phyloP scores from a whole-genome alignment of 2,329 filamentous ascomycete genomes.

The Aspergillus ochraceus region DNA sequence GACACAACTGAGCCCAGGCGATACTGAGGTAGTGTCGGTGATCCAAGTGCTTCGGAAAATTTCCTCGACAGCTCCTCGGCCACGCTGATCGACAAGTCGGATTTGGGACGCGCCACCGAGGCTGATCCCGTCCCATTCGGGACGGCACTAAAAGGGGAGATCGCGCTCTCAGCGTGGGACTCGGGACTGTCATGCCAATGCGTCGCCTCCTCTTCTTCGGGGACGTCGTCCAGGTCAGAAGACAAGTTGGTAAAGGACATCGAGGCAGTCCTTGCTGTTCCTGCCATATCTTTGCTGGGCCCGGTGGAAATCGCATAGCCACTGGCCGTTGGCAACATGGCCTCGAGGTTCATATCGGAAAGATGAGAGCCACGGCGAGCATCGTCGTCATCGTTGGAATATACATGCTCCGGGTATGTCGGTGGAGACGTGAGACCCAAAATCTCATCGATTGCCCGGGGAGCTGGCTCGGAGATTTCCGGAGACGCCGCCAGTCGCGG shows the following conservation, averaged over 20 bases:
- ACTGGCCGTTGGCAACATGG: slow-evolving; percentile 29
- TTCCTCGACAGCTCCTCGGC: slow-evolving; percentile 37
- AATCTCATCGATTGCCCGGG: slow-evolving; percentile 43
- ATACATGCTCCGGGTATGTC: slow-evolving; percentile 33
- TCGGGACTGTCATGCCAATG: slow-evolving; percentile 34
- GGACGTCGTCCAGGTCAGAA: slow-evolving; percentile 46
- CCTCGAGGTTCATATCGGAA: slow-evolving; percentile 25
- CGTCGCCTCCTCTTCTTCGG: slow-evolving; percentile 46
- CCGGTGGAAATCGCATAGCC: slow-evolving; percentile 45
- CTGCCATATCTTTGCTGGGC: slow-evolving; percentile 38
- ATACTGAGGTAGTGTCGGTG: slow-evolving; percentile 38
- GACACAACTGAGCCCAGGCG: slow-evolving; percentile 16
- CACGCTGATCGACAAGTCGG: slow-evolving; percentile 33
- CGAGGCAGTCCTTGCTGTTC: slow-evolving; percentile 37
- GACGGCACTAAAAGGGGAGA: slow-evolving; percentile 18
- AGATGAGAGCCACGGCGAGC: slow-evolving; percentile 12
- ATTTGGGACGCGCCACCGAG: slow-evolving; percentile 19
- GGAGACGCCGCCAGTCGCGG: slow-evolving; percentile 32
- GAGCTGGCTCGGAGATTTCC: slow-evolving; percentile 35
- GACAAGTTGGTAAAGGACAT: slow-evolving; percentile 43
- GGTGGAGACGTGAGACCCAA: slow-evolving; percentile 33
- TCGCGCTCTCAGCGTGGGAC: slow-evolving; percentile 16
- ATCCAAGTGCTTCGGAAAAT: slow-evolving; percentile 48
- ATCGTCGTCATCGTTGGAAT: slow-evolving; percentile 23
- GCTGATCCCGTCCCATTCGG: slow-evolving; percentile 9